These are phyloP conservation scores for Erythrophleum fordii DNA, from an alignment of 306 rosid species.

Conservation along the genomic window DNA sequence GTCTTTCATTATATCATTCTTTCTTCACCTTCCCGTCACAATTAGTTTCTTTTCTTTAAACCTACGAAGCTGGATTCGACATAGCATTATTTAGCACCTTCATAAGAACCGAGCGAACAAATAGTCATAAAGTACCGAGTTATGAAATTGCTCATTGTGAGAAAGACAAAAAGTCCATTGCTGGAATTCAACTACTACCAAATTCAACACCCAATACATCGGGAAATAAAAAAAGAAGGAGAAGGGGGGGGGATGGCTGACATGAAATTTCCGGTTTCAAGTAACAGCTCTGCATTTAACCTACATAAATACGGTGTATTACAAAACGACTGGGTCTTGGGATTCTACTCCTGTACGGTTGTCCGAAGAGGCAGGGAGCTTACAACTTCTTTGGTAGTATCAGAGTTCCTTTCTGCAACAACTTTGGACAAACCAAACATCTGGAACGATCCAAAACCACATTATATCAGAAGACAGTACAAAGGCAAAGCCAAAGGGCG, in stretches of 20 bases:
- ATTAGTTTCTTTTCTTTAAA: background rate
- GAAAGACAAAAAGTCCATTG: background rate
- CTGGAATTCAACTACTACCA: background rate
- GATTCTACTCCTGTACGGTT: slow-evolving; percentile 53
- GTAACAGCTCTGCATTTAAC: background rate
- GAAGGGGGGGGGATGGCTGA: background rate
- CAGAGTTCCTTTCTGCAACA: slow-evolving; percentile 65
- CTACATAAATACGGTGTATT: background rate
- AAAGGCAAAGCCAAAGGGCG: background rate
- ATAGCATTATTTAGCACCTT: background rate
- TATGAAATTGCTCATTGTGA: background rate
- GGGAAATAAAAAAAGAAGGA: background rate
- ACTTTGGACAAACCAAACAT: slow-evolving; percentile 88
- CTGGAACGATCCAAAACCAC: slow-evolving; percentile 50
- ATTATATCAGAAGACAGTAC: slow-evolving; percentile 7
- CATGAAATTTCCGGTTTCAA: background rate
- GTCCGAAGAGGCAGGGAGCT: slow-evolving; percentile 77
- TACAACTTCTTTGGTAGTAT: slow-evolving; percentile 67
- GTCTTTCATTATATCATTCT: background rate
- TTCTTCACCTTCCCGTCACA: too few species aligned
- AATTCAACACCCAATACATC: background rate
- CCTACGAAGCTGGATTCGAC: background rate
- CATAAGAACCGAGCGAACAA: background rate
- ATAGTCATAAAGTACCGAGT: background rate
- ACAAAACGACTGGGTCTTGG: background rate